Base-by-base conservation (phyloP, 345 rosid species). In the Eucalyptus polyanthemos region DNA sequence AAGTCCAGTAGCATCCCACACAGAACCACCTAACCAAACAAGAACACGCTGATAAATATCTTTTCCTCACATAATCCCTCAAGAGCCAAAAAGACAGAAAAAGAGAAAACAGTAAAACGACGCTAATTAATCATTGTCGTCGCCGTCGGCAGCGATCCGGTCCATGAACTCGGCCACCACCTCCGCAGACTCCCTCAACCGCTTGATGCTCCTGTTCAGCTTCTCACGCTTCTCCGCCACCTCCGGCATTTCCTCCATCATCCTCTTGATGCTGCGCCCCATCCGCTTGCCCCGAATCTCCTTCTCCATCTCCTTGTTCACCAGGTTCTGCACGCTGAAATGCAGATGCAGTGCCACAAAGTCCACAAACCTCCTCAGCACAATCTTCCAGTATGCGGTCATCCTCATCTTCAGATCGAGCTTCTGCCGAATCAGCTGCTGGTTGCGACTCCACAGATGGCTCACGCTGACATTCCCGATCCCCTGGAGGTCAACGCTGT, bases 321-420 rank as follows among this genome's bases (percentile, higher is more conserved):
- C 88, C 2, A 92, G 89, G 16, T 62, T 89, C 69, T 80, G 31
- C 8, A 91, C 25, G 40, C 69, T 24, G 11, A 53, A 80, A 45
- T 10, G 87, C 62, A 92, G 12, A 87, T 90, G 91, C 54, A 91
- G 58, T 0, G 89, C 92, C 91, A 88, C 88, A 0, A 51, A 12
- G 83, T 92, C 94, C 3, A 91, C 90, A 54, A 91, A 53, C 89
- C 92, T 90, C 88, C 87, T 86, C 50, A 89, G 37, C 25, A 91
- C 92, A n/a, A 90, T 45, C 91, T 90, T 91, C 93, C 93, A 91
- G 67, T 91, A 92, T 5, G 92, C 88, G 58, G 7, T 9, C 89
- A 90, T 80, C 69, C 93, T 90, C 93, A 91, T 89, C 53, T 88
- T 91, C 85, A 91, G 27, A 88, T 91, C 92, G 8, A 88, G 89